Conservation (phyloP, 2,329 filamentous ascomycete genomes). For the Nakataea oryzae region DNA sequence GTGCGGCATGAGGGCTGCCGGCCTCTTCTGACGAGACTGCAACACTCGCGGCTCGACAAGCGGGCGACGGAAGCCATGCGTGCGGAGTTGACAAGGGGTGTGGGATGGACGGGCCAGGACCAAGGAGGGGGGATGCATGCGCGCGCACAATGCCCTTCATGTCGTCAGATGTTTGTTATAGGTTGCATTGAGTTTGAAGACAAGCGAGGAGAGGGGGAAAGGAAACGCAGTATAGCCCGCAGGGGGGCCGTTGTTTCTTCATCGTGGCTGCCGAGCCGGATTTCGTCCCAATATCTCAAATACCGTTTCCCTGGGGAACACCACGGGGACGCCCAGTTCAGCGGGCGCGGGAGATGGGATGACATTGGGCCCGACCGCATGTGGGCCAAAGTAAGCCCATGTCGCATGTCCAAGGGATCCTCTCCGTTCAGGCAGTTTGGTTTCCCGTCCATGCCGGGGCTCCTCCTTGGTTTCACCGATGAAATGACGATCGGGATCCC, state of each 20-base stretch:
- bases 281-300: background rate
- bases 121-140: background rate
- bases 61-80: no score
- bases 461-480: background rate
- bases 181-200: background rate
- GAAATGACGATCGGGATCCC: background rate
- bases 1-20: no score
- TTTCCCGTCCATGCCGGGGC: background rate
- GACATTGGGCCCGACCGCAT: background rate
- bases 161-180: background rate
- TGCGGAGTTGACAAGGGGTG: background rate
- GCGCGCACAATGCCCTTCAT: background rate
- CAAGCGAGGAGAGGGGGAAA: background rate
- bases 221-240: background rate
- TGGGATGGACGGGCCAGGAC: background rate
- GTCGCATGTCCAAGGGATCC: background rate
- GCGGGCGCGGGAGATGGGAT: no score
- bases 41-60: background rate
- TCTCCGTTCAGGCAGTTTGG: background rate
- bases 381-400: background rate
- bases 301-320: background rate
- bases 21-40: background rate
- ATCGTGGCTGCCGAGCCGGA: background rate
- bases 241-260: background rate
- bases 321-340: background rate